A percentile compares a stretch with the other conserved stretches of the same genome.
phyloP scores from a whole-genome alignment of 805 yeast genomes.

The Metschnikowia lachancei region DNA sequence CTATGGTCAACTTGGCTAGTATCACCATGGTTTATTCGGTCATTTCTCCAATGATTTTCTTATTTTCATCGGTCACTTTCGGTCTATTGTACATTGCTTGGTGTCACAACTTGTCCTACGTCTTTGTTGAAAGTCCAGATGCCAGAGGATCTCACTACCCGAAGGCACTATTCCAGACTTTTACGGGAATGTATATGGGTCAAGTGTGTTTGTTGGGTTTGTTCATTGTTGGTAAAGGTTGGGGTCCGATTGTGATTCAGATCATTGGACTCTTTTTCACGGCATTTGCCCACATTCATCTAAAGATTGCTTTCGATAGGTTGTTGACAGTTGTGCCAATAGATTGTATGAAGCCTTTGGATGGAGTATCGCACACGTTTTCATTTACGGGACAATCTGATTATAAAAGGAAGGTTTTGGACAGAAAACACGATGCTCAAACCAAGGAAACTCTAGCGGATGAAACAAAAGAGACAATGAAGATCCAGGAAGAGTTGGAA shows the following conservation, averaged over 20 bases:
- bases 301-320: conserved; percentile 61
- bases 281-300: conserved; percentile 61
- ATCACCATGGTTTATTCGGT: conserved; percentile 66
- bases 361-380: conserved; percentile 63
- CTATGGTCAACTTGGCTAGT: conserved; percentile 67
- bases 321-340: conserved; percentile 60
- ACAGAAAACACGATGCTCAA: conserved; percentile 15
- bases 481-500: conserved; percentile 23
- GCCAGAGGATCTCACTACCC: conserved; percentile 83
- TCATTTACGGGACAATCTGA: conserved; percentile 45
- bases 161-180: conserved; percentile 81
- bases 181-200: conserved; percentile 85
- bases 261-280: conserved; percentile 64
- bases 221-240: conserved; percentile 85
- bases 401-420: conserved; percentile 32
- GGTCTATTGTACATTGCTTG: conserved; percentile 71
- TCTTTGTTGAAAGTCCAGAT: conserved; percentile 64
- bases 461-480: conserved; percentile 21
- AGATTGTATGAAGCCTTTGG: conserved; percentile 73
- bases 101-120: conserved; percentile 73
- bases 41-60: conserved; percentile 77
- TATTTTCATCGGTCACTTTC: conserved; percentile 73
- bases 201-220: conserved; percentile 83
- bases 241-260: conserved; percentile 89
- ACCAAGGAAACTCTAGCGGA: conserved; percentile 14